Evolutionary conservation across 2,329 filamentous ascomycete species (phyloP).

Genomic region (Fusarium udum): DNA sequence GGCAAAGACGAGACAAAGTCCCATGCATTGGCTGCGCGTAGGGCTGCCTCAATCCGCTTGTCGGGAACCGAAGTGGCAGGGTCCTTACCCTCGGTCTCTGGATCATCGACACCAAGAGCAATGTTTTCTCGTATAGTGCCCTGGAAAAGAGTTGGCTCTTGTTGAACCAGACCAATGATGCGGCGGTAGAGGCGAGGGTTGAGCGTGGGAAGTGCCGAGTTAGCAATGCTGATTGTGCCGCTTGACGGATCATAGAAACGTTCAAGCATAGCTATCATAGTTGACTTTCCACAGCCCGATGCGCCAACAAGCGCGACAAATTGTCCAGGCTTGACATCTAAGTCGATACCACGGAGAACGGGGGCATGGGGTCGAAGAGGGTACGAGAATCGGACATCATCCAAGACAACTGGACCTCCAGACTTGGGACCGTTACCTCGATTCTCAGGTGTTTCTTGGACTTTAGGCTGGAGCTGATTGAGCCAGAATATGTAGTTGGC

Average conservation of each 20-base stretch:
- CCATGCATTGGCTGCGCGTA: slow-evolving; percentile 59
- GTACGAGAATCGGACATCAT: slow-evolving; percentile 71
- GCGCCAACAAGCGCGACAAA: slow-evolving; percentile 64
- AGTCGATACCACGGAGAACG: slow-evolving; percentile 54
- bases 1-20: slow-evolving; percentile 54
- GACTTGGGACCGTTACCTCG: slow-evolving; percentile 48
- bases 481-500: slow-evolving; percentile 64
- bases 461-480: slow-evolving; percentile 51
- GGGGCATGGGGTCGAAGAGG: slow-evolving; percentile 56
- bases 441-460: slow-evolving; percentile 55
- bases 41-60: slow-evolving; percentile 55
- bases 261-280: slow-evolving; percentile 63
- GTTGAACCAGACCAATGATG: slow-evolving; percentile 64
- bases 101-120: slow-evolving; percentile 40
- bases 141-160: slow-evolving; percentile 75
- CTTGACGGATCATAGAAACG: slow-evolving; percentile 55
- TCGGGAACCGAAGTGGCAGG: slow-evolving; percentile 23
- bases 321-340: slow-evolving; percentile 54
- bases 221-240: slow-evolving; percentile 59
- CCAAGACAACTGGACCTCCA: slow-evolving; percentile 55
- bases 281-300: slow-evolving; percentile 68
- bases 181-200: slow-evolving; percentile 62
- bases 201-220: slow-evolving; percentile 52
- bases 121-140: slow-evolving; percentile 89
- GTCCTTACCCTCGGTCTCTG: slow-evolving; percentile 8